Conservation (phyloP, 23 red algal species). For the Gracilaria caudata region DNA sequence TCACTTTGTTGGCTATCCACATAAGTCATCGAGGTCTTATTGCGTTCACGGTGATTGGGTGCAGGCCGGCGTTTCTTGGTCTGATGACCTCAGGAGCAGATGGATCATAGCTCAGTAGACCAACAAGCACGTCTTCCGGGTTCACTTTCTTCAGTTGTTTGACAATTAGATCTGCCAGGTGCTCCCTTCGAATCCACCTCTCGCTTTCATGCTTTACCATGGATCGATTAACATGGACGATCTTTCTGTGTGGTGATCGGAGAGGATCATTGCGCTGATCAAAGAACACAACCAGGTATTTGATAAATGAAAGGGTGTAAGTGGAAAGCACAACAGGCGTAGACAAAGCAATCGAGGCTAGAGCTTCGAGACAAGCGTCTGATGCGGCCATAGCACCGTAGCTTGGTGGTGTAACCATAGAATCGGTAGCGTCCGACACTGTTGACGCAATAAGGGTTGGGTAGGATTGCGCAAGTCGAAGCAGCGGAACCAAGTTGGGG, state of each 20-base stretch:
- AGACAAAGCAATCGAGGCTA: constrained; percentile 34
- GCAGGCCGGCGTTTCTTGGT: constrained; percentile 2
- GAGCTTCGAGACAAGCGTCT: constrained; percentile 62
- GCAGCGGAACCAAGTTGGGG: constrained; percentile 53
- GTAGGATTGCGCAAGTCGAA: constrained; percentile 41
- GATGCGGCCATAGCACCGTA: constrained; percentile 63
- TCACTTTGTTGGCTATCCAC: background rate
- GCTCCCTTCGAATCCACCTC: constrained; percentile 44
- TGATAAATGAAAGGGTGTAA: constrained; percentile 32
- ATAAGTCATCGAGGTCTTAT: constrained; percentile 24
- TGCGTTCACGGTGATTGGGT: constrained; percentile 14
- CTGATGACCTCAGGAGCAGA: constrained; percentile 23
- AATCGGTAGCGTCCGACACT: background rate
- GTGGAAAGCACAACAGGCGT: constrained; percentile 36
- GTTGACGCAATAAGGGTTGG: constrained; percentile 39
- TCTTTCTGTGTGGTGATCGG: constrained; percentile 20
- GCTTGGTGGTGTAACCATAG: constrained; percentile 34
- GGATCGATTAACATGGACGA: constrained; percentile 59
- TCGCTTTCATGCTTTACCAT: constrained; percentile 65
- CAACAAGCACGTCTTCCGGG: constrained; percentile 39
- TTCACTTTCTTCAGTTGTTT: constrained; percentile 37
- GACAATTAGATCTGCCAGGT: constrained; percentile 47
- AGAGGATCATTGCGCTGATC: constrained; percentile 49
- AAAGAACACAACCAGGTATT: constrained; percentile 64
- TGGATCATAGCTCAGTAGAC: constrained; percentile 38